Evolutionary conservation across 306 rosid genomes (phyloP).

Genomic region (Ceratonia siliqua): DNA sequence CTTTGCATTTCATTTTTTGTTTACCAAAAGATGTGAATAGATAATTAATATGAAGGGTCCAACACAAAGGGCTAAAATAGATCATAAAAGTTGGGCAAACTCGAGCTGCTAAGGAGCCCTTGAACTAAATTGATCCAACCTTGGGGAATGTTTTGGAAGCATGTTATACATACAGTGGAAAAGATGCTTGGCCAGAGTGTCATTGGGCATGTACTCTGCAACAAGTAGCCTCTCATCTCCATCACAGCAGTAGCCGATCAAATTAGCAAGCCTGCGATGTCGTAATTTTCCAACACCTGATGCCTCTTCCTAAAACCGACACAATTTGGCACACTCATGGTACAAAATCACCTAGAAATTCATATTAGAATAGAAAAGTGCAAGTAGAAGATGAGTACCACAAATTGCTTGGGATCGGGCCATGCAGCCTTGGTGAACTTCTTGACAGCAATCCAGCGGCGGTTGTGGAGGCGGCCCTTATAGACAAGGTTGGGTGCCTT

Average conservation of each 20-base stretch:
- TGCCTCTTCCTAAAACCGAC: constrained; percentile 71
- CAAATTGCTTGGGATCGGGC: constrained; percentile 97
- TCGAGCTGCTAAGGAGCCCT: background rate
- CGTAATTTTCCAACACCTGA: constrained; percentile 82
- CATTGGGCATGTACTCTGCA: constrained; percentile 96
- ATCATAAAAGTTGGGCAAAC: background rate
- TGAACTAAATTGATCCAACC: background rate
- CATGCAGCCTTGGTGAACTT: constrained; percentile 89
- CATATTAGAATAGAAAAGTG: background rate
- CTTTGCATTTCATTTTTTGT: background rate
- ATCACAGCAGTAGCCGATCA: constrained; percentile 96
- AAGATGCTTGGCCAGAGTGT: constrained; percentile 95
- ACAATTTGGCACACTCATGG: constrained; percentile 6
- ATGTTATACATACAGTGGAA: constrained; percentile 72
- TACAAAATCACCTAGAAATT: background rate
- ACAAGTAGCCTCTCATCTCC: constrained; percentile 95
- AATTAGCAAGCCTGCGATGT: constrained; percentile 79
- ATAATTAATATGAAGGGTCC: background rate
- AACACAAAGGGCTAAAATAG: background rate
- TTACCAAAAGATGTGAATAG: background rate
- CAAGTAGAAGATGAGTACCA: constrained; percentile 37
- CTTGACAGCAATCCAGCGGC: constrained; percentile 91
- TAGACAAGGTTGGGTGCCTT: constrained; percentile 89
- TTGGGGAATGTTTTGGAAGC: background rate
- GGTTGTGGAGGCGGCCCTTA: constrained; percentile 74